These are phyloP conservation scores for Amoebophrya sp. DNA, from an alignment of 169 alveolate genomes.

Conservation along the genomic window DNA sequence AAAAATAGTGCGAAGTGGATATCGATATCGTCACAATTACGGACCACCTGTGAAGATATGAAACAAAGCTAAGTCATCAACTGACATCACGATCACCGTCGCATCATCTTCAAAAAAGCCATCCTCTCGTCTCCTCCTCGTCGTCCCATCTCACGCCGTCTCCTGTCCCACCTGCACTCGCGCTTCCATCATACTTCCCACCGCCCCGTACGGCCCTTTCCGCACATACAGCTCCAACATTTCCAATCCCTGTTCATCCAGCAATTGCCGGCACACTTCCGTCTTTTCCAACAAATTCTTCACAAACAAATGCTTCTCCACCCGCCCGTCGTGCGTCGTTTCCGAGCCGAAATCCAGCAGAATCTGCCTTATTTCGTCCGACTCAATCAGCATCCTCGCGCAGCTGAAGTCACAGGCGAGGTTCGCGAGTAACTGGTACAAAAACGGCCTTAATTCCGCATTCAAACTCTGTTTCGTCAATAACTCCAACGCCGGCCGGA, in stretches of 20 bases:
- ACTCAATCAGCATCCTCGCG: not conserved
- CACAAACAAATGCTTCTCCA: not conserved
- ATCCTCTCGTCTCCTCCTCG: no score
- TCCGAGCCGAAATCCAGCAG: not conserved
- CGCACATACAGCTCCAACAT: not conserved
- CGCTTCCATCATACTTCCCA: not conserved
- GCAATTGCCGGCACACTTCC: not conserved
- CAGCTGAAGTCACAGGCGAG: not conserved
- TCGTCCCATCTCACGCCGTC: not conserved
- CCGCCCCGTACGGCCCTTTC: not conserved
- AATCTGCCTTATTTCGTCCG: not conserved
- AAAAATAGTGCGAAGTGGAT: no score
- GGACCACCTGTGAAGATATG: no score
- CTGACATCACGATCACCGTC: no score
- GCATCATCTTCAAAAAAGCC: no score
- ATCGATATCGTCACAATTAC: no score
- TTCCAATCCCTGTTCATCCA: not conserved
- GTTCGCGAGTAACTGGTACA: not conserved
- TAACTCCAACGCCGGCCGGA: no score
- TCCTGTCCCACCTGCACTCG: not conserved
- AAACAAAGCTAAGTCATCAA: no score
- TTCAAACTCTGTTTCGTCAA: no score
- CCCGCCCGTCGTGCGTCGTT: not conserved
- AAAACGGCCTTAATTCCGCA: not conserved
- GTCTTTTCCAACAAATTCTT: not conserved